Evolutionary conservation across 1,284 basidiomycete species (phyloP), one percentile per base, ranked within the genome.

Genomic region (Cystobasidiaceae sp.): DNA sequence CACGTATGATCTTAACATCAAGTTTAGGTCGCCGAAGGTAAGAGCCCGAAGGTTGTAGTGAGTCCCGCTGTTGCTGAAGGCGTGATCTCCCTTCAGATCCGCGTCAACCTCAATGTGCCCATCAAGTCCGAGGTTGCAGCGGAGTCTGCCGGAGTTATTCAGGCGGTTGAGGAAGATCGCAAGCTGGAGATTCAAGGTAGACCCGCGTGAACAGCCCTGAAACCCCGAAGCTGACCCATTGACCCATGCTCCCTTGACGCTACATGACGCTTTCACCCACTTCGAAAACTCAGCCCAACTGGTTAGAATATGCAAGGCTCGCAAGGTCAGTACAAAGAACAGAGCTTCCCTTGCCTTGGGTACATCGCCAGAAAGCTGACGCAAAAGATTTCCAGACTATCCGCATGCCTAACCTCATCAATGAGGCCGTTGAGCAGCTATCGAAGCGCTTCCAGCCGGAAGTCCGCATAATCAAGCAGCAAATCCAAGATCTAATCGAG

Each of bases 131-230:
- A 97, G 77, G 87, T 89, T 67, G 94, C 93, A 81, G 86, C 88
- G 2, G 94, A 98, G 77, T 85, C 87, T 6, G 84, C 83, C 5
- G 92, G 97, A 69, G 91, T 97, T 1, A 81, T 94, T 73, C 93
- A 94, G 81, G 88, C 88, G 27, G 93, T 97, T 9, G 94, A 97
- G 71, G 94, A 98, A 79, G 94, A 97, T 76, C 85, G 94, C 68
- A 94, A 94, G 81, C 89, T 96, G 75, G 86, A 96, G 64, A 93
- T 97, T 67, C 96, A 98, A 43, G 59, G 52, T 19, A 51, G n/a
- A n/a, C n/a, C n/a, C n/a, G n/a, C n/a, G n/a, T n/a, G n/a, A n/a
- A n/a, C n/a, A n/a, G n/a, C n/a, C n/a, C n/a, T n/a, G n/a, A n/a
- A n/a, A n/a, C n/a, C n/a, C n/a, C n/a, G n/a, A n/a, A n/a, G n/a